Conservation (phyloP, 441 rosid species). For the Daphne laureola region DNA sequence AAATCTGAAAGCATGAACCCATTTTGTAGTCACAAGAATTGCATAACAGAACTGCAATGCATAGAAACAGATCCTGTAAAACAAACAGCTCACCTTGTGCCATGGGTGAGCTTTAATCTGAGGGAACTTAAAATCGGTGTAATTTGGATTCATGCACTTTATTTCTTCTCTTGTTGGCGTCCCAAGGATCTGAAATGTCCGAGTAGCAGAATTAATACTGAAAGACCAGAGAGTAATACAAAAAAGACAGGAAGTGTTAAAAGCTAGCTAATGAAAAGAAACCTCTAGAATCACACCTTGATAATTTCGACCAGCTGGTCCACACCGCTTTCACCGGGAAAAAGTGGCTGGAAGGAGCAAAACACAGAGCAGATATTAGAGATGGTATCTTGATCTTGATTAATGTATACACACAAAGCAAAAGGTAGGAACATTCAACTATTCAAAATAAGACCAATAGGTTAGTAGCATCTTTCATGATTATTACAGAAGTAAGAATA, state of each 20-base stretch:
- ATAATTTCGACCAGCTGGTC: constrained; percentile 91
- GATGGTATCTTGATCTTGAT: not conserved
- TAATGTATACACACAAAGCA: no score
- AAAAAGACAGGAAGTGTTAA: not conserved
- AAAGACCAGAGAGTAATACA: constrained; percentile 4
- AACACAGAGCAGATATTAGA: not conserved
- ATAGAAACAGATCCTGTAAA: constrained; percentile 4
- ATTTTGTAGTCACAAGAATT: constrained; percentile 10
- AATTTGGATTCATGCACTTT: constrained; percentile 86
- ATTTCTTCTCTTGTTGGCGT: constrained; percentile 90
- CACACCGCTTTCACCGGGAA: constrained; percentile 92
- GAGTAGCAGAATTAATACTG: not conserved
- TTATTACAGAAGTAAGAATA: no score
- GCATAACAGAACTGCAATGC: not conserved
- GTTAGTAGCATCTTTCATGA: no score
- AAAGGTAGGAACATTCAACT: no score
- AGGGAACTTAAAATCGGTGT: constrained; percentile 86
- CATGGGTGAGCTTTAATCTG: constrained; percentile 90
- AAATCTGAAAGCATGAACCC: constrained; percentile 34
- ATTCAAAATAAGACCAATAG: no score
- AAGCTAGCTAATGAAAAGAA: not conserved
- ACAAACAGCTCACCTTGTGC: constrained; percentile 61
- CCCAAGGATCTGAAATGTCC: constrained; percentile 47
- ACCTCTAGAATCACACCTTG: constrained; percentile 34
- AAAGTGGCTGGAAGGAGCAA: constrained; percentile 56